Conservation (phyloP, 2,329 filamentous ascomycete genomes). For the Neoarthrinium moseri region DNA sequence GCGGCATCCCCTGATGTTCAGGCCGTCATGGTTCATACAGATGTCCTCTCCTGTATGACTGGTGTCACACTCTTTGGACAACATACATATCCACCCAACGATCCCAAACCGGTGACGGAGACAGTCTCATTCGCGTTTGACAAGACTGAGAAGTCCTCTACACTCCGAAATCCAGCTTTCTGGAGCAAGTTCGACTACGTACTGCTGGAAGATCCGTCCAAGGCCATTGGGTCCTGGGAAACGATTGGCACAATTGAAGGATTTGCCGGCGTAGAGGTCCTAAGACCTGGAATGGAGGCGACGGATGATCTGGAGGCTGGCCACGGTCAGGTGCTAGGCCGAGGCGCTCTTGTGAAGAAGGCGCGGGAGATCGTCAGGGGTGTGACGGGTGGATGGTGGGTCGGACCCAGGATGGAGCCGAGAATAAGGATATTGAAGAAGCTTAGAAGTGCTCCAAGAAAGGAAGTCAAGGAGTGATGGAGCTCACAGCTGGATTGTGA, state of each 20-base stretch:
- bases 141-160: constrained; percentile 56
- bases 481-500: constrained; percentile 14
- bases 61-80: constrained; percentile 66
- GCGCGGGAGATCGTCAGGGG: constrained; percentile 40
- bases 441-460: constrained; percentile 23
- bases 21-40: constrained; percentile 55
- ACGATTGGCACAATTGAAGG: constrained; percentile 55
- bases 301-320: constrained; percentile 20
- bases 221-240: constrained; percentile 52
- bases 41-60: constrained; percentile 69
- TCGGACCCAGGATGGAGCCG: constrained; percentile 60
- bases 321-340: constrained; percentile 39
- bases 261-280: constrained; percentile 57
- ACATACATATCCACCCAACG: constrained; percentile 31
- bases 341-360: constrained; percentile 37
- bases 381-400: constrained; percentile 61
- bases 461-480: constrained; percentile 24
- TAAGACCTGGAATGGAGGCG: constrained; percentile 41
- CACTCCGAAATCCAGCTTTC: constrained; percentile 49
- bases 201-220: constrained; percentile 51
- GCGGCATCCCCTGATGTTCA: constrained; percentile 25
- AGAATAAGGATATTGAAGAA: constrained; percentile 49
- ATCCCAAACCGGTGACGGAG: constrained; percentile 18
- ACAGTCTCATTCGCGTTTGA: constrained; percentile 46
- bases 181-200: constrained; percentile 66